phyloP scores from a whole-genome alignment of 129 eudicot genomes.

The Centrapalus pauciflorus region DNA sequence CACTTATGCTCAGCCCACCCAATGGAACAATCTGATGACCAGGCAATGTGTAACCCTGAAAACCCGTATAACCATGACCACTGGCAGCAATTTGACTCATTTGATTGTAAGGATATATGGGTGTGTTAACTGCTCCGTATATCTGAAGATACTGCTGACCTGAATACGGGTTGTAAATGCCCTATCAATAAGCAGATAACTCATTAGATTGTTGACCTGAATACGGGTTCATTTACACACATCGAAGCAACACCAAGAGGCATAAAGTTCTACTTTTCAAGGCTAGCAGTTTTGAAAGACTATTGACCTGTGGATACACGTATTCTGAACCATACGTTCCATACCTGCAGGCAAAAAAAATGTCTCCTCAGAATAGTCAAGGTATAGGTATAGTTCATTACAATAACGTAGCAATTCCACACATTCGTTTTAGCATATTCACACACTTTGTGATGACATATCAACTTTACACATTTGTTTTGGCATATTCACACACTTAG shows the following conservation, averaged over 20 bases:
- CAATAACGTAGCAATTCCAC: too few species aligned
- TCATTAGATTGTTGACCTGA: background rate
- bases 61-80: slow-evolving; percentile 52
- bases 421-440: too few species aligned
- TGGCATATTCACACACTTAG: too few species aligned
- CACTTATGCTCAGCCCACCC: slow-evolving; percentile 61
- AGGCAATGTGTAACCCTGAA: slow-evolving; percentile 73
- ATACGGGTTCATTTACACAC: background rate
- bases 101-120: slow-evolving; percentile 81
- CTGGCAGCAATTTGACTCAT: slow-evolving; percentile 58
- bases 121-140: slow-evolving; percentile 59
- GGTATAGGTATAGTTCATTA: background rate
- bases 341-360: slow-evolving; percentile 44
- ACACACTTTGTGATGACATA: too few species aligned
- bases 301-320: slow-evolving; percentile 75
- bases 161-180: slow-evolving; percentile 69
- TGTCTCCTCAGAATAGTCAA: background rate
- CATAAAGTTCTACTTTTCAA: background rate
- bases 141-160: slow-evolving; percentile 84
- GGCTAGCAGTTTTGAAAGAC: slow-evolving; percentile 10
- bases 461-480: too few species aligned
- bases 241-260: too few species aligned
- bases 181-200: slow-evolving; percentile 34
- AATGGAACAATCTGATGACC: slow-evolving; percentile 74
- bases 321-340: slow-evolving; percentile 75